Base-by-base conservation (phyloP, 2,329 filamentous ascomycete genomes). In the Verticillium dahliae region DNA sequence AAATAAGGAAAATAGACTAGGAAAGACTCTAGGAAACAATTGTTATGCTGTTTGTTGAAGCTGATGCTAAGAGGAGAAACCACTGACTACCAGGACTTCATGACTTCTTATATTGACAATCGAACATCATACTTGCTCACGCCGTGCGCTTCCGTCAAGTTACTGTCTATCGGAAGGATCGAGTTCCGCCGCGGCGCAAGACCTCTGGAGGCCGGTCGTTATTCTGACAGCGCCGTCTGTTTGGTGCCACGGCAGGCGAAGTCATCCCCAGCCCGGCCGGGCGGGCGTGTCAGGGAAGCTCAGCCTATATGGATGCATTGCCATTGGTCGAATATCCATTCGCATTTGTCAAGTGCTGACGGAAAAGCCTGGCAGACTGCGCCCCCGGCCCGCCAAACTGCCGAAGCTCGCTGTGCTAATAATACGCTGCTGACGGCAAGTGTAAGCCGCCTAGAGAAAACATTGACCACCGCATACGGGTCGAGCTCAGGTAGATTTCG, bases 141-240 rank as follows among this genome's bases (percentile, higher is more conserved):
- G 27, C 27, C 27, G 27, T 31, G 27, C 27, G 27, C 5, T 31
- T 31, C 5, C 27, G 1, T 11, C 18, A 22, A 13, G 4, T 4
- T 39, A 64, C 59, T 61, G 61, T 62, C 64, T 11, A 22, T 33
- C 64, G 38, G 57, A 52, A 55, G 6, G 59, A 52, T 61, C 55
- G 55, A 63, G 27, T 63, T 63, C 59, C 61, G 56, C 33, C 9
- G 33, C 55, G n/a, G 45, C 45, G 45, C 45, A 3, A n/a, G 18
- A 22, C 11, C 45, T 6, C 45, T 41, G 6, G 13, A 41, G 14
- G 39, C 39, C 39, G 39, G 15, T 15, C 39, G 39, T 41, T n/a
- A 15, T 6, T 15, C 4, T n/a, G 14, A 2, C 10, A 18, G n/a
- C 18, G 18, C 4, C 18, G 41, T n/a, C 41, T n/a, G 45, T 52